Evolutionary conservation across 495 filamentous ascomycete genomes (phyloP), one percentile per base, ranked within the genome.

Genomic region (Apiosordaria backusii): DNA sequence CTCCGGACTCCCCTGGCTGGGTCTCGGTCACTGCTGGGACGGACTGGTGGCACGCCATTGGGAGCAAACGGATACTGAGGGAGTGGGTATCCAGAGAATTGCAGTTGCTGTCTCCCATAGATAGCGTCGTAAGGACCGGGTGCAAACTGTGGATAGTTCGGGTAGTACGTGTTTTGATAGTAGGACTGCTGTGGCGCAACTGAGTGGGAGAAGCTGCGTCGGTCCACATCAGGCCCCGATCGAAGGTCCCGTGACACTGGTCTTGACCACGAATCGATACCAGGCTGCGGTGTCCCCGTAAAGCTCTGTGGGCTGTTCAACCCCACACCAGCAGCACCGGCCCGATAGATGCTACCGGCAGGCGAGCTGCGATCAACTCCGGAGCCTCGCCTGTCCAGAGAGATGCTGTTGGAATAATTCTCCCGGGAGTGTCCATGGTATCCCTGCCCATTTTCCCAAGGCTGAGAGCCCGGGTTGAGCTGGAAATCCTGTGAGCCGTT

Each of bases 1-100:
- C 93, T 97, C 60, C 91, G 83, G 3, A 90, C 76, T 64, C 84
- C 86, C 24, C 88, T 86, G 0, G 83, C 80, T 3, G 84, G 78
- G 66, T 93, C 89, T 35, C 88, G 84, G 35, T 92, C 90, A 66
- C 87, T 85, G 27, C 85, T 78, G 16, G 80, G 80, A 64, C 82
- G 64, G 79, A 79, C 59, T 66, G 83, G 59, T 0, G 59, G 65
- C 82, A 83, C 29, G 79, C 67, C 71, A 10, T 75, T 65, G 52
- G 74, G 19, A 6, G 65, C 70, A 7, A 74, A 65, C 24, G 75
- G 21, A 57, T 75, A 80, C 4, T 68, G 65, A 45, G 76, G 72
- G 61, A 83, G 68, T n/a, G 70, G 67, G 60, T 78, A 81, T 52
- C 72, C 68, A 15, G 70, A 65, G 24, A 77, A 61, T n/a, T 69